Evolutionary conservation across 257 asterid species (phyloP).

Genomic region (Paulownia fortunei): DNA sequence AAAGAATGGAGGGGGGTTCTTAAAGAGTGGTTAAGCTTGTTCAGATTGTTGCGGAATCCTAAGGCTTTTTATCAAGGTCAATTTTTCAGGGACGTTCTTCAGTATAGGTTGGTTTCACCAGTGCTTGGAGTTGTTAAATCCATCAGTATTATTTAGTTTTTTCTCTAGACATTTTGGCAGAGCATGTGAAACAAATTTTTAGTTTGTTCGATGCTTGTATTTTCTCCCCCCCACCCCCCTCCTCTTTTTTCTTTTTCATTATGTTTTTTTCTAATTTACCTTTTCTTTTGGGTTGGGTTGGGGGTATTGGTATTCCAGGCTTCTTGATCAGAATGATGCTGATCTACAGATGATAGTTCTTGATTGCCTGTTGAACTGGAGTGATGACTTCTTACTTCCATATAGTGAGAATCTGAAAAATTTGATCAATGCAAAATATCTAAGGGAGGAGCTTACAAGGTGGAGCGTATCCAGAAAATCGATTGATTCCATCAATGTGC

Average conservation of each 20-base stretch:
- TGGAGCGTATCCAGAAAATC: constrained; percentile 87
- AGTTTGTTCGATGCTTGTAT: constrained; percentile 18
- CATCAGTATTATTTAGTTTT: not conserved
- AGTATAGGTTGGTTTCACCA: constrained; percentile 62
- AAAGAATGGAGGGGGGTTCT: constrained; percentile 79
- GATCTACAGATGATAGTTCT: constrained; percentile 84
- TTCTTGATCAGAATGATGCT: constrained; percentile 86
- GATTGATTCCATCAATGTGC: constrained; percentile 52
- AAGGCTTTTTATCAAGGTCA: constrained; percentile 60
- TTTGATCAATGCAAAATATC: constrained; percentile 60
- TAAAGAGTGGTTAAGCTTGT: constrained; percentile 82
- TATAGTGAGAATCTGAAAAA: constrained; percentile 73
- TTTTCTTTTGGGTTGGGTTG: constrained; percentile 22
- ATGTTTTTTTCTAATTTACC: constrained; percentile 15
- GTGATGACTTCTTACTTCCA: constrained; percentile 77
- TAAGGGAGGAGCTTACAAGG: constrained; percentile 85
- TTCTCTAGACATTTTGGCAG: not conserved
- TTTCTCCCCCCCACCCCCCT: not conserved
- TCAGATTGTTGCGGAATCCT: constrained; percentile 72
- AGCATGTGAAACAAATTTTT: not conserved
- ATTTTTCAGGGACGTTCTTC: constrained; percentile 69
- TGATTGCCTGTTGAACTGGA: constrained; percentile 93
- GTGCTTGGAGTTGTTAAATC: not conserved
- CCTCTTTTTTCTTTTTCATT: too few species aligned
- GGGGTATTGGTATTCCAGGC: constrained; percentile 52